Percentiles rank a stretch among this genome's conserved stretches.
Conservation (phyloP, 306 rosid genomes). For the Alnus glutinosa region DNA sequence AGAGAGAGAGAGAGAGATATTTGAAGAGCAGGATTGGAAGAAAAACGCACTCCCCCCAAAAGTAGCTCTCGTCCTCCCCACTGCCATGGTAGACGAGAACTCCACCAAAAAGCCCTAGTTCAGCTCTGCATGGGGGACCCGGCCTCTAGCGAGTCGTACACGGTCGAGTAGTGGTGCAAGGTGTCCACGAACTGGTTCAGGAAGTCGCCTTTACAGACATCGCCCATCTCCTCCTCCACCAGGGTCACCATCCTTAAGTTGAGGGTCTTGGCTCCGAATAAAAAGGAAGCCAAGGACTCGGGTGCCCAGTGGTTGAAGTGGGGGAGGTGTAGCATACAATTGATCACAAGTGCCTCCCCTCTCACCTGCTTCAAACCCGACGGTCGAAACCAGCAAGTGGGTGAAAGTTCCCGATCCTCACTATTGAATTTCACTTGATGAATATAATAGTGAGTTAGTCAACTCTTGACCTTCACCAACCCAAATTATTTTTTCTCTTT, state of each 20-base stretch:
- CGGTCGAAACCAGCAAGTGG: constrained; percentile 38
- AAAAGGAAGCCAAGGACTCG: constrained; percentile 62
- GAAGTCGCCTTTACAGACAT: constrained; percentile 38
- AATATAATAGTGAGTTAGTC: no score
- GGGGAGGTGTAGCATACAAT: constrained; percentile 81
- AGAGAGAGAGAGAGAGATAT: no score
- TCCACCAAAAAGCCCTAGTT: constrained; percentile 69
- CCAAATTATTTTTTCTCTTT: no score
- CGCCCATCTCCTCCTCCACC: constrained; percentile 66
- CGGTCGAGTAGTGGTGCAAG: constrained; percentile 68
- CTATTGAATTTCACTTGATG: no score
- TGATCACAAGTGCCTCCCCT: constrained; percentile 75
- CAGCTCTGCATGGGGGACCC: constrained; percentile 71
- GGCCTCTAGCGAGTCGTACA: constrained; percentile 77
- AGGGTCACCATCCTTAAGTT: constrained; percentile 57
- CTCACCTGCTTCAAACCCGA: constrained; percentile 52
- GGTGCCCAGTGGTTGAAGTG: constrained; percentile 59
- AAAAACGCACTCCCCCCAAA: no score
- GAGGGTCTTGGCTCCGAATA: constrained; percentile 53
- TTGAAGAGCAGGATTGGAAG: no score
- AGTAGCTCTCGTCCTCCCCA: no score
- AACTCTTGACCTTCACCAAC: no score
- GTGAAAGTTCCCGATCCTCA: no score
- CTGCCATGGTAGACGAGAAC: neutral
- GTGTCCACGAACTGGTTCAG: constrained; percentile 69